Evolutionary conservation across 2,329 filamentous ascomycete genomes (phyloP).

Genomic region (Triangularia verruculosa): DNA sequence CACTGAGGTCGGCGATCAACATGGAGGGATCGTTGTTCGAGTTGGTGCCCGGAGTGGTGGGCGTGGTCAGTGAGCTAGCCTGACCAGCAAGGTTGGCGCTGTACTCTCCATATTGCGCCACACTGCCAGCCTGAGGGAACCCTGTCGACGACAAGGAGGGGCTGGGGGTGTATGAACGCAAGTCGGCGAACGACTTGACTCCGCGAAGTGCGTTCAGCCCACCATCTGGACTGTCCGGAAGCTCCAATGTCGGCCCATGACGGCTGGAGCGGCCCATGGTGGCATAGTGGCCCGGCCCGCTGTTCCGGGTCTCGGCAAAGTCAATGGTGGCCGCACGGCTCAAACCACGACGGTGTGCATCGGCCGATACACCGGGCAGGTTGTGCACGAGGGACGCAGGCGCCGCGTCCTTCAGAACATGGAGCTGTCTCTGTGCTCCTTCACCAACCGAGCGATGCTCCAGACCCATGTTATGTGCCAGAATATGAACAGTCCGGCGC

Average conservation of each 20-base stretch:
- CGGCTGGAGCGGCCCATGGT: constrained; percentile 72
- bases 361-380: constrained; percentile 64
- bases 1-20: constrained; percentile 48
- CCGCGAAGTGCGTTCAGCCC: constrained; percentile 80
- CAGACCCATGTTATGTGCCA: constrained; percentile 92
- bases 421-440: constrained; percentile 83
- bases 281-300: constrained; percentile 64
- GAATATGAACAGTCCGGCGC: constrained; percentile 85
- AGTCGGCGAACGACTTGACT: constrained; percentile 93
- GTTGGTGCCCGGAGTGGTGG: constrained; percentile 36
- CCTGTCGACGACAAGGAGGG: constrained; percentile 86
- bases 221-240: constrained; percentile 73
- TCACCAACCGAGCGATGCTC: constrained; percentile 87
- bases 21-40: constrained; percentile 32
- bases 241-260: constrained; percentile 68
- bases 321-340: constrained; percentile 97
- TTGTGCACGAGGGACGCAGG: constrained; percentile 49
- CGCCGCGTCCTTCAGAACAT: constrained; percentile 70
- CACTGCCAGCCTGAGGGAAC: constrained; percentile 47
- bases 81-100: constrained; percentile 37
- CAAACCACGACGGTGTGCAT: constrained; percentile 77
- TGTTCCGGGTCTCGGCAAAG: constrained; percentile 71
- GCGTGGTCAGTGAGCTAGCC: constrained; percentile 35
- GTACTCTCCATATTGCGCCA: constrained; percentile 47
- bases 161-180: constrained; percentile 92